phyloP scores from a whole-genome alignment of 2,329 filamentous ascomycete species.

The Xylariaceae sp. region DNA sequence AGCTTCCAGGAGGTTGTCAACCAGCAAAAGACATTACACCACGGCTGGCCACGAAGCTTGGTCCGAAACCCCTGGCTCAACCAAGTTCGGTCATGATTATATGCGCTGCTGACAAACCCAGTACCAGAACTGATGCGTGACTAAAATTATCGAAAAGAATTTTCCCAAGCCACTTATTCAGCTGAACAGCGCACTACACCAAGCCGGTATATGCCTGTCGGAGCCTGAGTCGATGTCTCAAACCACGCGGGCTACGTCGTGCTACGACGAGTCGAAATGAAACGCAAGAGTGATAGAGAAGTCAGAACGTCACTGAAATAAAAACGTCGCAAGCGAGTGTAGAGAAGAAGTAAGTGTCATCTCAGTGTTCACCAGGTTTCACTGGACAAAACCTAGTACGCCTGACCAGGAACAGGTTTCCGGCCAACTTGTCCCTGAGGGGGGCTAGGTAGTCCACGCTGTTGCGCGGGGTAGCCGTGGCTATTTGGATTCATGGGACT shows the following conservation, averaged over 20 bases:
- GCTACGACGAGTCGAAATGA: conserved; percentile 15
- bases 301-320: conserved; percentile 16
- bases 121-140: conserved; percentile 7
- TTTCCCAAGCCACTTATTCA: conserved; percentile 23
- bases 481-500: conserved; percentile 42
- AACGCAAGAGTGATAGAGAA: conserved; percentile 16
- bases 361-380: conserved; percentile 27
- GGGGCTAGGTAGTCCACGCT: conserved; percentile 29
- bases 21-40: background rate
- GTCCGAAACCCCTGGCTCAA: background rate
- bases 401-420: conserved; percentile 54
- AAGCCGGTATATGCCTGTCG: conserved; percentile 4
- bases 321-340: conserved; percentile 31
- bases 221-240: conserved; percentile 8
- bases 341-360: conserved; percentile 29
- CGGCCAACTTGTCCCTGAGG: conserved; percentile 42
- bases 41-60: background rate
- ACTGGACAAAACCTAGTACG: conserved; percentile 34
- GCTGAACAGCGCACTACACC: conserved; percentile 12
- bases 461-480: conserved; percentile 22
- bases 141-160: conserved; percentile 31
- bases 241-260: conserved; percentile 13
- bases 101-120: conserved; percentile 2
- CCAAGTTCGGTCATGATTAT: conserved; percentile 1
- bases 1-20: background rate